These are phyloP conservation scores for Leccinum barrowsii DNA, from an alignment of 768 basidiomycete genomes.

Conservation along the genomic window DNA sequence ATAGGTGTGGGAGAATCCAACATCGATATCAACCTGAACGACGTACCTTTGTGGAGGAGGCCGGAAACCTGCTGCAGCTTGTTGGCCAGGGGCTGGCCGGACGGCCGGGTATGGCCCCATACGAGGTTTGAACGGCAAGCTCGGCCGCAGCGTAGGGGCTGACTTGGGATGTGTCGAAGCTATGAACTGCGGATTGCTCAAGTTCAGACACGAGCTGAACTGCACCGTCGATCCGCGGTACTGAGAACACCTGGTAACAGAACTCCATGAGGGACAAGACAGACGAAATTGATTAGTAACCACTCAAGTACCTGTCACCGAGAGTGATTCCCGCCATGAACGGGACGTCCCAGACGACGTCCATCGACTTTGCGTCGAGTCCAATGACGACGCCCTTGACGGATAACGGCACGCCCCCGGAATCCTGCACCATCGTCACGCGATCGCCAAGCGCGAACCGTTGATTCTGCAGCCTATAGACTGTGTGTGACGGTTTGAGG, in stretches of 20 bases:
- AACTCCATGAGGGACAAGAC: neutral
- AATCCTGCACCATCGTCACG: conserved; percentile 94
- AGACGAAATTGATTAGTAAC: neutral
- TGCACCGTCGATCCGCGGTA: conserved; percentile 90
- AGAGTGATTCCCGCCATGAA: conserved; percentile 93
- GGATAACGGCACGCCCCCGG: conserved; percentile 85
- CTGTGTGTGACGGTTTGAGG: conserved; percentile 87
- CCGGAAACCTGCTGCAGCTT: conserved; percentile 56
- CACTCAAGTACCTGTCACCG: conserved; percentile 59
- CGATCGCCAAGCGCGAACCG: conserved; percentile 86
- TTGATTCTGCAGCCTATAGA: conserved; percentile 88
- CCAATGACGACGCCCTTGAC: conserved; percentile 95
- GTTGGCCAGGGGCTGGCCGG: conserved; percentile 45
- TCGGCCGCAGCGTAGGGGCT: conserved; percentile 45
- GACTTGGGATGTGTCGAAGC: conserved; percentile 64
- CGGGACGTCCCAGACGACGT: conserved; percentile 93
- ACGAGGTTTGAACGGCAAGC: conserved; percentile 59
- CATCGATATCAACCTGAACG: neutral
- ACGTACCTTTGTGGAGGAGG: conserved; percentile 34
- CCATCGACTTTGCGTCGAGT: conserved; percentile 81
- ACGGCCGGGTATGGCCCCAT: conserved; percentile 63
- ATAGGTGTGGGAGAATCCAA: neutral
- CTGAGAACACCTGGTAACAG: conserved; percentile 66
- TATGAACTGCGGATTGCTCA: conserved; percentile 82
- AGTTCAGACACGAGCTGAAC: conserved; percentile 85